phyloP scores from a whole-genome alignment of 345 rosid genomes.

The Eucalyptus pauciflora region DNA sequence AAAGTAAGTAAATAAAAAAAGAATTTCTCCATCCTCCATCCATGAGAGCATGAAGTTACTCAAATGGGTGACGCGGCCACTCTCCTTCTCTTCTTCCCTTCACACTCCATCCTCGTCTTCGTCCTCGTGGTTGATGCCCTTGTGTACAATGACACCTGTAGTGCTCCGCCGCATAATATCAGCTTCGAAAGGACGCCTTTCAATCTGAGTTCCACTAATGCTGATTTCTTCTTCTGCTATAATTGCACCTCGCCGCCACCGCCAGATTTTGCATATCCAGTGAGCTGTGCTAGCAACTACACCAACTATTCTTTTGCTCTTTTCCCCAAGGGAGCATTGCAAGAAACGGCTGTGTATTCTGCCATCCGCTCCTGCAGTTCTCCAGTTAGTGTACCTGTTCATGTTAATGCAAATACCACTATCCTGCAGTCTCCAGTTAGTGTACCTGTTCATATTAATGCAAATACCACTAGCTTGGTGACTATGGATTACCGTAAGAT shows the following conservation, averaged over 20 bases:
- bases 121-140: neutral
- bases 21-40: too few species aligned
- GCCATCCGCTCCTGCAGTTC: too few species aligned
- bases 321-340: slow-evolving; percentile 1
- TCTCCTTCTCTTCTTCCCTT: neutral
- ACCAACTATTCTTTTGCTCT: slow-evolving; percentile 22
- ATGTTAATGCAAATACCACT: too few species aligned
- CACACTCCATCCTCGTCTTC: neutral
- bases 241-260: slow-evolving; percentile 13
- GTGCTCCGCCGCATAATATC: slow-evolving; percentile 1
- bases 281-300: slow-evolving; percentile 18
- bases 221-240: slow-evolving; percentile 25
- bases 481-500: too few species aligned
- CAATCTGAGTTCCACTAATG: neutral
- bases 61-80: too few species aligned
- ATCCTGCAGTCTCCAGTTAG: too few species aligned
- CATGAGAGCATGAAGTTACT: too few species aligned
- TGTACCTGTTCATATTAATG: too few species aligned
- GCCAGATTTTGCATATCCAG: slow-evolving; percentile 1
- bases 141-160: neutral
- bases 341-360: too few species aligned
- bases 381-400: too few species aligned
- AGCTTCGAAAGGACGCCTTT: slow-evolving; percentile 44
- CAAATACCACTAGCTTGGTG: too few species aligned
- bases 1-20: too few species aligned